Conservation (phyloP, 352 stramenopile species). For the Globisporangium canariense region DNA sequence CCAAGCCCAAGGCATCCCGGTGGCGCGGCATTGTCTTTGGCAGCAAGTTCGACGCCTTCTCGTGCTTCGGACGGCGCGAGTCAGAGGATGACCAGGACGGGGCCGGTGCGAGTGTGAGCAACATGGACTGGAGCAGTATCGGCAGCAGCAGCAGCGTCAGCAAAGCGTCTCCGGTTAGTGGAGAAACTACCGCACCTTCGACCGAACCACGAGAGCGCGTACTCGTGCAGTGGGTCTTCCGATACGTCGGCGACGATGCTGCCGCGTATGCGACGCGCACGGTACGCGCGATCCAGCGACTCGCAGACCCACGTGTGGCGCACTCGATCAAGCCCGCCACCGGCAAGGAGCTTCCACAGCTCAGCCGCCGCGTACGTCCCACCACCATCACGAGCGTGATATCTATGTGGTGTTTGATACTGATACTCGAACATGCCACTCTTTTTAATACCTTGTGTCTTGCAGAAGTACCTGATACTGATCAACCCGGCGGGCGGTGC, state of each 20-base stretch:
- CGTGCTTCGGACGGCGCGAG: conserved; percentile 20
- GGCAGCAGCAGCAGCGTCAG: not conserved
- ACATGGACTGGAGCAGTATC: not conserved
- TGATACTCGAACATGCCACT: not conserved
- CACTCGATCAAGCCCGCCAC: conserved; percentile 16
- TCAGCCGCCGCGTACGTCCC: conserved; percentile 34
- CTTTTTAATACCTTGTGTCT: not conserved
- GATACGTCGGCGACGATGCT: conserved; percentile 27
- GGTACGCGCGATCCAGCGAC: conserved; percentile 38
- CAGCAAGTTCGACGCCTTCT: conserved; percentile 16
- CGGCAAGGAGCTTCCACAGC: conserved; percentile 18
- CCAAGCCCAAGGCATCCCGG: conserved; percentile 15
- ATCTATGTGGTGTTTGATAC: conserved; percentile 3
- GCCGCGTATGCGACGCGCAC: conserved; percentile 25
- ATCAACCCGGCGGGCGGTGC: conserved; percentile 62
- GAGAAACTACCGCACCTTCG: conserved; percentile 13
- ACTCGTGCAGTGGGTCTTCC: conserved; percentile 50
- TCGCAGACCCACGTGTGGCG: conserved; percentile 38
- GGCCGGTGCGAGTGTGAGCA: conserved; percentile 16
- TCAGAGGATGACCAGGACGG: conserved; percentile 8
- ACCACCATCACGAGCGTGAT: not conserved
- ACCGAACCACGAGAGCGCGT: conserved; percentile 13
- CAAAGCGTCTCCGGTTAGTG: not conserved
- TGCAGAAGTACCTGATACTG: conserved; percentile 53
- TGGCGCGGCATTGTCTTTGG: conserved; percentile 24